Evolutionary conservation across 495 filamentous ascomycete species (phyloP), one percentile per base, ranked within the genome.

Genomic region (Ramalina peruviana): DNA sequence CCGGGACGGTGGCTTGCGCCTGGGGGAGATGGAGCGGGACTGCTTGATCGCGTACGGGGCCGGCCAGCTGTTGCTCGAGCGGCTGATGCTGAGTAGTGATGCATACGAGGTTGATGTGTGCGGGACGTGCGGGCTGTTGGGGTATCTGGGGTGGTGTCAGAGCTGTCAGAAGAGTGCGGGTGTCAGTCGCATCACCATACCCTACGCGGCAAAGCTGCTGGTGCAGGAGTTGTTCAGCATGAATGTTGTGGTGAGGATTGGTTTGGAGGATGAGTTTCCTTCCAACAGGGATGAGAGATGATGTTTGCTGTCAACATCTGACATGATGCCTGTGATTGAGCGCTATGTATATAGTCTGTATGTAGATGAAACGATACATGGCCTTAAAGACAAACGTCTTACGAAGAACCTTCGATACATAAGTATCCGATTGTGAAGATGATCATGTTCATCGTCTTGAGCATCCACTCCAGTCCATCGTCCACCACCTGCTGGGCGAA

Each of bases 1-100:
- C 19, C 75, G 88, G 25, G 85, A 90, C 53, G 92, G 92, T 62
- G 92, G 92, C 62, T 72, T 99, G 15, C 82, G 92, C 62, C 74
- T 99, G 43, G 92, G 92, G 63, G 92, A 98, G 70, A 99, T 99
- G 92, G 92, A 99, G 65, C 85, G 92, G 54, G 92, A 97, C 67
- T 96, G 92, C 65, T 59, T 98, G 47, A 94, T 98, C 57, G 90
- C 92, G 19, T 96, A 98, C 60, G 92, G 92, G 40, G 87, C 87
- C 15, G 86, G 81, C 48, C 92, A 96, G 62, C 74, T 99, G 17
- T 74, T 99, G 33, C 75, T 97, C 16, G 92, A 99, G 68, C 79
- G 92, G 36, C 72, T 99, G 40, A 97, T 99, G 93, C 71, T 89
- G 44, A 88, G 83, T 48, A 88, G 82, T 7, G 92, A 99, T 67